Conservation (phyloP, 768 basidiomycete genomes). For the Boletus huronensis region DNA sequence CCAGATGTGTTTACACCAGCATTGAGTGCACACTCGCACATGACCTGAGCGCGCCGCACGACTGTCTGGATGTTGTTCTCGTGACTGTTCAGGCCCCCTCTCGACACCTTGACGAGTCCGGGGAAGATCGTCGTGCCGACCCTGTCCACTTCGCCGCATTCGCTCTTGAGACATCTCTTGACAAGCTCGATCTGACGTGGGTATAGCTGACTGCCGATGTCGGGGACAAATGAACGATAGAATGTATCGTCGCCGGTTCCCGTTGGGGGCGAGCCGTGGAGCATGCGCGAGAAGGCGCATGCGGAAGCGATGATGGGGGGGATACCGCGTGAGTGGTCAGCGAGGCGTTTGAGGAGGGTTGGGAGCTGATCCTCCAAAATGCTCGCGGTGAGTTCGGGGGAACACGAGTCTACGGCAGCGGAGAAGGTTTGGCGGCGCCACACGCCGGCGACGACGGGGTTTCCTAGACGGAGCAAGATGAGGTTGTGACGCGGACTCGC, state of each 20-base stretch:
- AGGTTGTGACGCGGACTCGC: not conserved
- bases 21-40: conserved; percentile 78
- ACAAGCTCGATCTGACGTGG: conserved; percentile 82
- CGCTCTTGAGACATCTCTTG: conserved; percentile 75
- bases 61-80: conserved; percentile 63
- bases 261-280: conserved; percentile 62
- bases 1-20: conserved; percentile 5
- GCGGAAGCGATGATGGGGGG: conserved; percentile 66
- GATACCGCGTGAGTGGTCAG: conserved; percentile 40
- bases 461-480: conserved; percentile 45
- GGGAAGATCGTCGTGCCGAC: conserved; percentile 88
- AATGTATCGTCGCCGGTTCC: conserved; percentile 57
- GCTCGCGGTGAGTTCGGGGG: conserved; percentile 62
- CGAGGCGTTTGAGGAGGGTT: conserved; percentile 53
- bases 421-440: conserved; percentile 91
- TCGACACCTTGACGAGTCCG: conserved; percentile 78
- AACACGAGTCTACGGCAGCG: conserved; percentile 76
- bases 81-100: conserved; percentile 32
- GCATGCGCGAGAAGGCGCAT: conserved; percentile 80
- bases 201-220: conserved; percentile 69
- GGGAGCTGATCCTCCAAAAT: conserved; percentile 75
- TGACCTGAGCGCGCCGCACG: conserved; percentile 79
- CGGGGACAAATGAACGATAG: conserved; percentile 84
- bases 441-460: conserved; percentile 83
- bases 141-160: conserved; percentile 65